Conservation (phyloP, 805 yeast genomes). For the Starmerella floricola region DNA sequence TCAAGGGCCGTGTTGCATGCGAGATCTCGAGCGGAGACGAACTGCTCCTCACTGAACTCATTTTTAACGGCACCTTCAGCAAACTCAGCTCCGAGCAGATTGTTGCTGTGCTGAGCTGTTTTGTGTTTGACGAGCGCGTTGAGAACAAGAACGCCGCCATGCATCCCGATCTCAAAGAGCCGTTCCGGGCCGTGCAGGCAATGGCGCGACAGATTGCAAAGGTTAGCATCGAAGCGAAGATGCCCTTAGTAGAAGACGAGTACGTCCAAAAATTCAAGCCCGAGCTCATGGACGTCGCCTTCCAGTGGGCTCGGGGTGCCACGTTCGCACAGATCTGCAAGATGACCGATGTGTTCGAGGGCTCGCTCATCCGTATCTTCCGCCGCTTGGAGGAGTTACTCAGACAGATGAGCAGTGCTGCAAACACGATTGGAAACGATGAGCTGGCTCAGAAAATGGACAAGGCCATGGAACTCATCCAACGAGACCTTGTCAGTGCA, state of each 20-base stretch:
- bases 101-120: conserved; percentile 84
- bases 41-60: conserved; percentile 81
- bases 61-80: conserved; percentile 89
- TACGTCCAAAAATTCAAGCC: conserved; percentile 85
- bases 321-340: conserved; percentile 92
- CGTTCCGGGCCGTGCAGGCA: conserved; percentile 73
- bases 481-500: conserved; percentile 93
- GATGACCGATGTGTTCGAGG: conserved; percentile 98
- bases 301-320: conserved; percentile 94
- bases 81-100: conserved; percentile 80
- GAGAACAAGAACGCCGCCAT: conserved; percentile 65
- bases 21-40: conserved; percentile 76
- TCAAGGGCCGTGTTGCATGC: conserved; percentile 81
- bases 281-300: conserved; percentile 93
- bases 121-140: conserved; percentile 92
- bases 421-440: conserved; percentile 85
- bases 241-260: conserved; percentile 82
- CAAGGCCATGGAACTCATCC: conserved; percentile 68
- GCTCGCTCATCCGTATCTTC: conserved; percentile 87
- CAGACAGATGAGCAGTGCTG: conserved; percentile 80
- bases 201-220: conserved; percentile 88
- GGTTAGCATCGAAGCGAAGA: conserved; percentile 75
- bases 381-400: conserved; percentile 87
- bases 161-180: conserved; percentile 84
- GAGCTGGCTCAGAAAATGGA: conserved; percentile 83